Conservation (phyloP, 106 monocot species). For the Gastrodia elata region DNA sequence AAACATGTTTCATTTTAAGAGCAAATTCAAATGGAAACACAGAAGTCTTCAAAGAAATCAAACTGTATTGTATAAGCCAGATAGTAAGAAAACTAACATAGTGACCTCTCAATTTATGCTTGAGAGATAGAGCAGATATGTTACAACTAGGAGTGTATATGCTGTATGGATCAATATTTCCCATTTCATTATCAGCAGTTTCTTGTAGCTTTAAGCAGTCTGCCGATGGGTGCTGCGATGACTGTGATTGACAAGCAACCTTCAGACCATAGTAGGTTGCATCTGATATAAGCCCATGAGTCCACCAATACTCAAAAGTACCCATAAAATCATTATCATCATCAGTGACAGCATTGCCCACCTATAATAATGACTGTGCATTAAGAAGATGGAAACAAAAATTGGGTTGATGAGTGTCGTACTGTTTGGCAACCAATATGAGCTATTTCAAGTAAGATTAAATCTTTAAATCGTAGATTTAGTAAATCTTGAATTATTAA, state of each 20-base stretch:
- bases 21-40: neutral
- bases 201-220: conserved; percentile 54
- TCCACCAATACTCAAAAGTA: conserved; percentile 98
- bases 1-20: neutral
- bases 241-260: conserved; percentile 36
- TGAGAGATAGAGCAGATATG: conserved; percentile 16
- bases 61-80: neutral
- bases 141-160: conserved; percentile 74
- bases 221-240: conserved; percentile 55
- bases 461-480: too few relatives aligned
- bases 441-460: too few relatives aligned
- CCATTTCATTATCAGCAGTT: conserved; percentile 44
- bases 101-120: conserved; percentile 45
- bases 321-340: conserved; percentile 87
- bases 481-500: too few relatives aligned
- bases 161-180: conserved; percentile 88
- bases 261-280: conserved; percentile 48
- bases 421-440: too few relatives aligned
- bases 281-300: conserved; percentile 91
- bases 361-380: conserved; percentile 22
- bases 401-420: too few relatives aligned
- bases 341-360: conserved; percentile 97
- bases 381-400: neutral
- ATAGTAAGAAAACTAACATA: conserved; percentile 50
- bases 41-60: neutral